phyloP scores from a whole-genome alignment of 192 early-diverging fungal genomes.

The Coemansia sp. region DNA sequence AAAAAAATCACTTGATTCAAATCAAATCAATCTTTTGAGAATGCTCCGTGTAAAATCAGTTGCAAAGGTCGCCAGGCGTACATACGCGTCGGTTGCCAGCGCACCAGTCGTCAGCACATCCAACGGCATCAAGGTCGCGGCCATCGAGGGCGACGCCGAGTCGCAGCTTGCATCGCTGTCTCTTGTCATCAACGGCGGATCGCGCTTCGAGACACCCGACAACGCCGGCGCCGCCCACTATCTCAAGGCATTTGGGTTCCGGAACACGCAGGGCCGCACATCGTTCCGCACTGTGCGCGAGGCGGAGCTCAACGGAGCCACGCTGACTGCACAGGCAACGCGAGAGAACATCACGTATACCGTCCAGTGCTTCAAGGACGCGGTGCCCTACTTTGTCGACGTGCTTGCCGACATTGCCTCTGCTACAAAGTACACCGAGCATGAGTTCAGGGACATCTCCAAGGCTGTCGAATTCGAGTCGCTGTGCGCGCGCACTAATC shows the following conservation, averaged over 20 bases:
- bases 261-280: constrained; percentile 78
- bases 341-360: constrained; percentile 83
- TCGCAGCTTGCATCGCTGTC: constrained; percentile 75
- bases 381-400: constrained; percentile 82
- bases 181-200: constrained; percentile 84
- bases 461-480: constrained; percentile 66
- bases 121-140: constrained; percentile 51
- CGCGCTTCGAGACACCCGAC: constrained; percentile 74
- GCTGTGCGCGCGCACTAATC: constrained; percentile 60
- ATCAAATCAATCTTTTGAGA: not conserved
- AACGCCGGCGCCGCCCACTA: constrained; percentile 85
- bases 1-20: too few relatives aligned
- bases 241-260: constrained; percentile 86
- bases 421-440: constrained; percentile 75
- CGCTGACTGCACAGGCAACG: constrained; percentile 73
- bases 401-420: constrained; percentile 75
- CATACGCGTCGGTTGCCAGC: constrained; percentile 41
- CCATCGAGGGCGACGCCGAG: constrained; percentile 8
- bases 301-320: constrained; percentile 86
- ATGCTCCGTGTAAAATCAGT: constrained; percentile 30
- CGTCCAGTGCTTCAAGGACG: constrained; percentile 88
- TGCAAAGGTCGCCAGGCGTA: constrained; percentile 22
- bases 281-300: constrained; percentile 86
- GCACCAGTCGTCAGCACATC: constrained; percentile 27
- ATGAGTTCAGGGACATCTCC: constrained; percentile 80